Evolutionary conservation across 2,329 filamentous ascomycete genomes (phyloP), one percentile per base, ranked within the genome.

Genomic region (Fusarium sp.): DNA sequence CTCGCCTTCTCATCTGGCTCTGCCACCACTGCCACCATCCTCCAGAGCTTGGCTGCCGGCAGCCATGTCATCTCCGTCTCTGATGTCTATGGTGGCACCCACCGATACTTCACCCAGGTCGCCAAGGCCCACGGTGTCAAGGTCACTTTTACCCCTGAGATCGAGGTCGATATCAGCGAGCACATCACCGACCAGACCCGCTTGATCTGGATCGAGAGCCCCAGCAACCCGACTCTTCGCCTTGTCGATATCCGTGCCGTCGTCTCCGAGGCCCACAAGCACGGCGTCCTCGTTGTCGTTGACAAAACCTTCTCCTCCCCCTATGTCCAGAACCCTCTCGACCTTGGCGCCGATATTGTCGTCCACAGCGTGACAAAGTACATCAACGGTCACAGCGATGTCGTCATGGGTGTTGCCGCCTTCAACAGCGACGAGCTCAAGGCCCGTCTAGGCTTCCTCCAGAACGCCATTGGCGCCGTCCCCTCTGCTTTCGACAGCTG

Each of bases 331-430:
- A 98, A 98, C 85, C 97, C 97, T 5, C 91, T 99, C 66, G 93
- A 97, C 81, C 94, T 96, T 82, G 97, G 97, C 78, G 97, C 97
- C 77, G 97, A 99, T 84, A 95, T 98, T 75, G 96, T 98, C 76
- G 93, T 98, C 50, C 96, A 98, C 88, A 95, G 92, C 65, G 97
- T 99, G 66, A 99, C 97, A 52, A 99, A 99, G 87, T 99, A 98
- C 86, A 98, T 99, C 87, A 98, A 98, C 83, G 97, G 97, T 60
- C 97, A 99, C 87, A 90, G 92, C 82, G 97, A 99, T 83, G 97
- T 99, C 10, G 92, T 98, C 79, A 99, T 99, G 97, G 97, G 97
- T 76, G 93, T 97, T 34, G 96, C 95, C 56, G 97, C 97, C 60
- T 97, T 97, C 90, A 98, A 98, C 89, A 94, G 93, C 34, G 91